Percentiles rank a stretch among this genome's conserved stretches.
These are phyloP conservation scores for Nitzschia sp. DNA, from an alignment of 108 stramenopile species.

Conservation along the genomic window DNA sequence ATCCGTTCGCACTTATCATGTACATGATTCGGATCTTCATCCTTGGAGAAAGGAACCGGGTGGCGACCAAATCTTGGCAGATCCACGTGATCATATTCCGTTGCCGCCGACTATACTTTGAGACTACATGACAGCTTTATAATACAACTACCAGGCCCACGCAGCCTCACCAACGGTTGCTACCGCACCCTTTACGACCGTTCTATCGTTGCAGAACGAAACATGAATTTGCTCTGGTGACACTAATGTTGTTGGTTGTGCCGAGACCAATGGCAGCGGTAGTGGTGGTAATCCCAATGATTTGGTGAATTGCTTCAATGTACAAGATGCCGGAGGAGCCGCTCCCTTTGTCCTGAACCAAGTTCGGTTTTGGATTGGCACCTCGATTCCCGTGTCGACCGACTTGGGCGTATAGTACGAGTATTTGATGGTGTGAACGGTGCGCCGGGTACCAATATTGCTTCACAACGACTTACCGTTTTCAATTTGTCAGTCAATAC, in stretches of 20 bases:
- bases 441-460: background rate
- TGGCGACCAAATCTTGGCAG: background rate
- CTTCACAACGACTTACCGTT: constrained; percentile 1
- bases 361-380: constrained; percentile 33
- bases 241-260: constrained; percentile 29
- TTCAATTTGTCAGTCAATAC: constrained; percentile 12
- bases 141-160: too few species aligned
- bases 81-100: background rate
- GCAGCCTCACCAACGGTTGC: too few species aligned
- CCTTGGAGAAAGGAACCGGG: background rate
- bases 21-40: background rate
- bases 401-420: constrained; percentile 14
- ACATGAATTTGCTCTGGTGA: constrained; percentile 13
- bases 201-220: constrained; percentile 7
- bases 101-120: background rate
- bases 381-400: constrained; percentile 1
- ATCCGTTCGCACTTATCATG: background rate
- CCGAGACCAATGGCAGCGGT: background rate
- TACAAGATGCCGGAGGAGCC: background rate
- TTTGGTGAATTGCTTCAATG: constrained; percentile 25
- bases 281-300: constrained; percentile 32
- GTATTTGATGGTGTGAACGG: constrained; percentile 1
- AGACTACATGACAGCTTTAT: too few species aligned
- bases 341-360: constrained; percentile 7
- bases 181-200: background rate